Evolutionary conservation across 306 rosid genomes (phyloP).

Genomic region (Acacia confusa): DNA sequence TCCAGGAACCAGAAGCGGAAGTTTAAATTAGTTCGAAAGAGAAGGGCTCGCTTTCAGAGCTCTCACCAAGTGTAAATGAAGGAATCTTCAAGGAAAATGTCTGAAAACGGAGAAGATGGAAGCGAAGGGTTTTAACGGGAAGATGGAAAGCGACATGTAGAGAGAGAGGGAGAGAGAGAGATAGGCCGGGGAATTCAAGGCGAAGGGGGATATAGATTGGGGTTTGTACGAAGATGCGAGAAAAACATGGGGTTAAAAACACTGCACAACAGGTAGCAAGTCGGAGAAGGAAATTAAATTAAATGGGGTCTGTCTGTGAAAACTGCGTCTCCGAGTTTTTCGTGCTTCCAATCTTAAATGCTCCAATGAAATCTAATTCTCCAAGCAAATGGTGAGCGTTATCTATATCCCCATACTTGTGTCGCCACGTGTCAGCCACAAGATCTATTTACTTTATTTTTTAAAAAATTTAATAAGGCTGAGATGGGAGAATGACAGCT

Average conservation of each 20-base stretch:
- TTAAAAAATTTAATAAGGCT: no score
- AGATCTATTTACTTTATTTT: constrained; percentile 17
- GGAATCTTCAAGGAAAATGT: constrained; percentile 29
- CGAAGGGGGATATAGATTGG: constrained; percentile 6
- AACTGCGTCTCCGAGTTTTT: constrained; percentile 24
- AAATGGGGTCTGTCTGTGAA: constrained; percentile 7
- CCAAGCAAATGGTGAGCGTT: constrained; percentile 32
- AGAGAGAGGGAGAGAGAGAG: constrained; percentile 4
- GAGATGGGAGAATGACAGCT: background rate
- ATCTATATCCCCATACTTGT: constrained; percentile 25
- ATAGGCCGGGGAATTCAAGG: constrained; percentile 24
- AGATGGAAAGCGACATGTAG: constrained; percentile 42
- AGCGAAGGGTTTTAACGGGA: constrained; percentile 45
- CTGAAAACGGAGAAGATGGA: constrained; percentile 16
- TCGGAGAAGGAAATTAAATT: background rate
- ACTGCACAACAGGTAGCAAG: constrained; percentile 44
- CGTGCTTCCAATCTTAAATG: constrained; percentile 15
- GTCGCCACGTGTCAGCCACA: constrained; percentile 39
- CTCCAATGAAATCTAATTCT: constrained; percentile 37
- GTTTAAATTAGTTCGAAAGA: background rate
- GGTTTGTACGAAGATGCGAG: constrained; percentile 2
- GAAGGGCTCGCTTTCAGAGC: constrained; percentile 19
- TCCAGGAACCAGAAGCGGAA: constrained; percentile 13
- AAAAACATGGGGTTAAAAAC: background rate
- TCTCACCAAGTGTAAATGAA: constrained; percentile 13